Evolutionary conservation across 2,329 filamentous ascomycete genomes (phyloP).

Genomic region (Hypoxylon sp.): DNA sequence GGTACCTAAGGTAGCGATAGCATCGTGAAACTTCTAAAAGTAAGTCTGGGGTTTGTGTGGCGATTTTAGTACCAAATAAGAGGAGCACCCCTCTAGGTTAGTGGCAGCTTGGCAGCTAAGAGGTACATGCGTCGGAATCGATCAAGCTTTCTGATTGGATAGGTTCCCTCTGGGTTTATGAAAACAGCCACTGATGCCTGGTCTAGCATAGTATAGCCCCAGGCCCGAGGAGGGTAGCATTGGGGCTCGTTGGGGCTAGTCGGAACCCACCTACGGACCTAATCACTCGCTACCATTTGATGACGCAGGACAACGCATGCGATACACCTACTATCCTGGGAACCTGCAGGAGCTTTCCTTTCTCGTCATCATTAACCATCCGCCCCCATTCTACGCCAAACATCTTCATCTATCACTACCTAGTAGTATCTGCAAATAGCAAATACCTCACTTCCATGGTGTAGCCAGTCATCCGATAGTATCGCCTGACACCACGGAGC

Average conservation of each 20-base stretch:
- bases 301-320: slow-evolving; percentile 43
- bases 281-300: slow-evolving; percentile 30
- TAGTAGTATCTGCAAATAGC: slow-evolving; percentile 9
- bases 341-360: slow-evolving; percentile 20
- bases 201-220: slow-evolving; percentile 2
- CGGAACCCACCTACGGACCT: not conserved
- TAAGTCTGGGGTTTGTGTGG: too few species aligned
- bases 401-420: slow-evolving; percentile 18
- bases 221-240: slow-evolving; percentile 16
- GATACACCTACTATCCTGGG: slow-evolving; percentile 13
- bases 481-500: slow-evolving; percentile 37
- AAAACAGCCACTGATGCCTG: not conserved
- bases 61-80: too few species aligned
- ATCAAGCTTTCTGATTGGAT: too few species aligned
- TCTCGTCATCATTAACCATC: slow-evolving; percentile 16
- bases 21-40: too few species aligned
- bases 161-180: not conserved
- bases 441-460: slow-evolving; percentile 36
- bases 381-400: not conserved
- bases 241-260: slow-evolving; percentile 11
- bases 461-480: slow-evolving; percentile 26
- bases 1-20: too few species aligned
- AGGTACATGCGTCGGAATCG: too few species aligned
- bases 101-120: too few species aligned
- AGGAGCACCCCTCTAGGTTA: too few species aligned